phyloP scores from a whole-genome alignment of 208 protist genomes.

The Vickermania ingenoplastis region DNA sequence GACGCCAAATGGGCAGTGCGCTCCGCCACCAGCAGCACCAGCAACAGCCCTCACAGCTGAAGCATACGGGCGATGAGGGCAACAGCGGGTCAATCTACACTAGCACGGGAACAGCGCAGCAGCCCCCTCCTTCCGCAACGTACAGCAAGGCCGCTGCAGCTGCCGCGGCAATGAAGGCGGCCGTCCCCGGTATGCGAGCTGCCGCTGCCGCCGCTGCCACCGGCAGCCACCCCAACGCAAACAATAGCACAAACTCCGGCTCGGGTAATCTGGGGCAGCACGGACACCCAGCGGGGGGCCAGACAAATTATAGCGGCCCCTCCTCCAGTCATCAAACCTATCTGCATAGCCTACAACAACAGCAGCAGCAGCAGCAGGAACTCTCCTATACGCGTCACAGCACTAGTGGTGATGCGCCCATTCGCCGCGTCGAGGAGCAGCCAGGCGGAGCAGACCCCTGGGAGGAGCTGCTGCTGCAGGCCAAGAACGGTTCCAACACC shows the following conservation, averaged over 20 bases:
- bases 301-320: neutral
- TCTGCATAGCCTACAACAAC: neutral
- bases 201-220: neutral
- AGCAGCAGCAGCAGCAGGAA: constrained; percentile 4
- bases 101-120: too few species aligned
- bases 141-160: neutral
- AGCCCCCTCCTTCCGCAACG: too few species aligned
- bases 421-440: neutral
- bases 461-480: neutral
- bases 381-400: too few species aligned
- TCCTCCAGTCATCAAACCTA: constrained; percentile 1
- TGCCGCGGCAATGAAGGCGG: neutral
- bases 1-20: too few species aligned
- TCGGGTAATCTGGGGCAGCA: neutral
- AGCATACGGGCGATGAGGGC: too few species aligned
- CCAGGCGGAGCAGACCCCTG: neutral
- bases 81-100: too few species aligned
- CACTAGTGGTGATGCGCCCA: too few species aligned
- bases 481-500: neutral
- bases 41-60: too few species aligned
- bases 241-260: constrained; percentile 6
- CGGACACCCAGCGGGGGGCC: neutral
- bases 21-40: too few species aligned
- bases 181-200: neutral
- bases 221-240: neutral